phyloP scores from a whole-genome alignment of 164 flowering plant genomes.

The Saururus chinensis region DNA sequence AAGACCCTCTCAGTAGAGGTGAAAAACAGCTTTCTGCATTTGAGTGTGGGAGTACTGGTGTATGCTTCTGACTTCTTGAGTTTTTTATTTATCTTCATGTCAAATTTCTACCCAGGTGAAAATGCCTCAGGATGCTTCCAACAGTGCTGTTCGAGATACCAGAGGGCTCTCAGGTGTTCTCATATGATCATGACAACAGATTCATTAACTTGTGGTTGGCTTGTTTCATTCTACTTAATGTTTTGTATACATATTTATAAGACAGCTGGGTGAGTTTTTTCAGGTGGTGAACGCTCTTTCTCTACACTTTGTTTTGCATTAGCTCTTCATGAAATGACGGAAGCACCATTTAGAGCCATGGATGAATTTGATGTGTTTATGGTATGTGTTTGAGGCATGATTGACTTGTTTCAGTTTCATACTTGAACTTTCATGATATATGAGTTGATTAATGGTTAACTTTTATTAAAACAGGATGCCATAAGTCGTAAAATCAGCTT shows the following conservation, averaged over 20 bases:
- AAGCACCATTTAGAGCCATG: constrained; percentile 96
- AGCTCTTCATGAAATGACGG: constrained; percentile 91
- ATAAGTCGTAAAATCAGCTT: constrained; percentile 93
- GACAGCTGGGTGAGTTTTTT: not conserved
- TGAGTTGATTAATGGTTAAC: not conserved
- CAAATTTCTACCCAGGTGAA: constrained; percentile 37
- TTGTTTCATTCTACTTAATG: not conserved
- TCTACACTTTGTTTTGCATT: constrained; percentile 91
- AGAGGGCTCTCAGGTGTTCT: constrained; percentile 74
- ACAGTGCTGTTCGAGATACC: constrained; percentile 65
- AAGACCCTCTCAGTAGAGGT: constrained; percentile 81
- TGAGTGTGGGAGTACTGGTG: no score
- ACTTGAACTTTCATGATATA: not conserved
- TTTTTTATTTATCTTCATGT: no score
- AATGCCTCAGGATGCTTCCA: constrained; percentile 96
- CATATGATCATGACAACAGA: not conserved
- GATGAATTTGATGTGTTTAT: constrained; percentile 99
- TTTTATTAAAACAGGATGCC: constrained; percentile 49
- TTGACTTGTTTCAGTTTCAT: not conserved
- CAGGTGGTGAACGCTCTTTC: constrained; percentile 96
- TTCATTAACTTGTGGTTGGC: not conserved
- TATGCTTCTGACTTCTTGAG: not conserved
- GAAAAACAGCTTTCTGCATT: not conserved
- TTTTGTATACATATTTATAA: not conserved
- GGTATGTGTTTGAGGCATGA: constrained; percentile 26